Evolutionary conservation across 805 yeast species (phyloP), one percentile per base, ranked within the genome.

Genomic region (Candida golubevii): DNA sequence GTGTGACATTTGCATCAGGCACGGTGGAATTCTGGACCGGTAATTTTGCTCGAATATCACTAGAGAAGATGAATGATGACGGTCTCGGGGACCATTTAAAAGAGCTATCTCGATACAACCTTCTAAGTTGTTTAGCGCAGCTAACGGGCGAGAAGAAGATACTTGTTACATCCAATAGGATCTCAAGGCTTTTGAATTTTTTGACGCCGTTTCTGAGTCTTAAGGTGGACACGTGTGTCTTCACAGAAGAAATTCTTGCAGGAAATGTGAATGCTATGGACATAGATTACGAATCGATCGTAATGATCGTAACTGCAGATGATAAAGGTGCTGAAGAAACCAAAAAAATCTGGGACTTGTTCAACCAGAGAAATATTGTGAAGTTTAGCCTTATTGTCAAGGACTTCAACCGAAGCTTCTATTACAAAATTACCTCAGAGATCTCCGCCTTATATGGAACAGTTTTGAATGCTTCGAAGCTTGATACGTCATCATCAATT

Each of bases 171-270:
- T 83, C 82, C 47, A 65, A 66, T 29, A 55, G 61, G 4, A 56
- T 82, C 33, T 69, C 83, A 2, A 63, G 75, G 0, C 56, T 75
- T 10, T 61, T 83, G 44, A 79, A 84, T 56, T 66, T 66, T 32
- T 62, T 82, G 31, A 74, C 81, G 10, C 78, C 83, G 9, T 82
- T 82, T 58, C 72, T 77, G 43, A 57, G 61, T 7, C 66, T 83
- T 28, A 78, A 78, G 53, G 75, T 83, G 39, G 47, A 49, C 8
- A 42, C 45, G 31, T 33, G 23, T 18, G 23, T 18, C 3, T 18
- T 18, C 23, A 18, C 23, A 18, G 23, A 18, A 18, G 23, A 18
- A 18, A 18, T 18, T 18, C 23, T 32, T 8, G 32, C 37, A n/a
- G 41, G 43, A 3, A 45, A 37, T 2, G 23, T 45, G 8, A 9